Conservation (phyloP, 177 flowering plant species). For the Tripterygium wilfordii region DNA sequence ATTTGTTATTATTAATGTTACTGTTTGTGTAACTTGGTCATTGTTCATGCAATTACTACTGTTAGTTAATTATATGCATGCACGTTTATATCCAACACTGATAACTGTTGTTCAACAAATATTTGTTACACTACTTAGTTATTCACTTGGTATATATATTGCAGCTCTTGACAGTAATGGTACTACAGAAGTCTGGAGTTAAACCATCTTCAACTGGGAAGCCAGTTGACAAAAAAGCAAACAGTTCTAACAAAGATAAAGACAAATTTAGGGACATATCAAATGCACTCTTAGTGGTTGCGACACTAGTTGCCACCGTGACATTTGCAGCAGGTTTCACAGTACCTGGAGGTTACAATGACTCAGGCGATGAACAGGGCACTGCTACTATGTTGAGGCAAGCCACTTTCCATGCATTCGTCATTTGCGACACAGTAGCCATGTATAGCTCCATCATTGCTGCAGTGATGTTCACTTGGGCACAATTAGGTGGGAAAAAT, state of each 20-base stretch:
- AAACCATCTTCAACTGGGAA: not conserved
- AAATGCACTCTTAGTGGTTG: constrained; percentile 26
- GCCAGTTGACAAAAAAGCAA: too few relatives aligned
- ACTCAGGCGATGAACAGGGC: not conserved
- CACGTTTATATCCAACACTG: too few relatives aligned
- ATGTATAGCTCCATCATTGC: constrained; percentile 26
- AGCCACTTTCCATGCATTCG: constrained; percentile 12
- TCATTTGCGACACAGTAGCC: constrained; percentile 30
- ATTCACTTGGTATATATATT: not conserved
- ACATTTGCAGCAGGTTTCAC: constrained; percentile 47
- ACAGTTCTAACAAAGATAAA: constrained; percentile 1
- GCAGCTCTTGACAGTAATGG: not conserved
- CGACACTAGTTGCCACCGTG: constrained; percentile 34
- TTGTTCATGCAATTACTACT: too few relatives aligned
- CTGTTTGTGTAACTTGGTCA: too few relatives aligned
- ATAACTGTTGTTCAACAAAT: too few relatives aligned
- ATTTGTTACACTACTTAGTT: too few relatives aligned
- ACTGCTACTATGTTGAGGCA: not conserved
- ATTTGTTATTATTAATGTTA: too few relatives aligned
- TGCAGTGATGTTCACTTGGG: constrained; percentile 26
- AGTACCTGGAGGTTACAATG: constrained; percentile 37
- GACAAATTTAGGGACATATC: constrained; percentile 10
- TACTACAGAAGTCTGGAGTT: not conserved
- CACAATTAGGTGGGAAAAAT: constrained; percentile 22
- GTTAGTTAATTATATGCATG: too few relatives aligned